Evolutionary conservation across 805 yeast genomes (phyloP).

Genomic region (Candida argentea): DNA sequence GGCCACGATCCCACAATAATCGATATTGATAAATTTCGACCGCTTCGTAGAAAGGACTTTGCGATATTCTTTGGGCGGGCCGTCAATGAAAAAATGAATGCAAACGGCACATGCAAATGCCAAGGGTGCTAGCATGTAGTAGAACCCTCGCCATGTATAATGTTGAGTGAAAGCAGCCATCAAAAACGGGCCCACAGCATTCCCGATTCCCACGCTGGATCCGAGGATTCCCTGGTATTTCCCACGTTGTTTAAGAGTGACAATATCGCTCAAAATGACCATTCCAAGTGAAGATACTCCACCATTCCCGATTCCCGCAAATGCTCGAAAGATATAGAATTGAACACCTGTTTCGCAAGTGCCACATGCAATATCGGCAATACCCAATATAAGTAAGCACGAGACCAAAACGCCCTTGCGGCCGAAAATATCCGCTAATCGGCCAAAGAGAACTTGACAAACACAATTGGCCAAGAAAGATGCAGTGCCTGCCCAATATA

Average conservation of each 20-base stretch:
- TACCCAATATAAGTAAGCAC: slow-evolving; percentile 27
- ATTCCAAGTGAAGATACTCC: slow-evolving; percentile 41
- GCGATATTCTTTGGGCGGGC: slow-evolving; percentile 17
- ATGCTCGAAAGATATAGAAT: slow-evolving; percentile 41
- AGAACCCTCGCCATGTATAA: slow-evolving; percentile 45
- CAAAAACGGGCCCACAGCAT: slow-evolving; percentile 45
- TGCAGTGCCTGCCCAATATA: slow-evolving; percentile 54
- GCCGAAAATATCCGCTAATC: slow-evolving; percentile 47
- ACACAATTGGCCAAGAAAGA: slow-evolving; percentile 39
- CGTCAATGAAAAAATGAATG: slow-evolving; percentile 27
- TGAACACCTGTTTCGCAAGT: slow-evolving; percentile 39
- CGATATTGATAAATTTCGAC: slow-evolving; percentile 36
- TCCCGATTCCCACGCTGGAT: slow-evolving; percentile 40
- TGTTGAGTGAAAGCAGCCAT: slow-evolving; percentile 39
- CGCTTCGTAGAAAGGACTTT: slow-evolving; percentile 18
- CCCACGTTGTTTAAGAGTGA: slow-evolving; percentile 43
- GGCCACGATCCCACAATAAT: slow-evolving; percentile 41
- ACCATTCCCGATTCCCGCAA: slow-evolving; percentile 49
- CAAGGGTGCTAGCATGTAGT: slow-evolving; percentile 37
- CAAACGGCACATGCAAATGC: slow-evolving; percentile 20
- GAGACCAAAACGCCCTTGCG: slow-evolving; percentile 34
- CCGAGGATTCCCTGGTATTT: slow-evolving; percentile 50
- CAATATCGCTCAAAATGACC: slow-evolving; percentile 46
- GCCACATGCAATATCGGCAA: slow-evolving; percentile 42
- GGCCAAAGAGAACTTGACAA: slow-evolving; percentile 44